Evolutionary conservation across 1,139 yeast species (phyloP).

Genomic region (Geotrichum klebahnii): DNA sequence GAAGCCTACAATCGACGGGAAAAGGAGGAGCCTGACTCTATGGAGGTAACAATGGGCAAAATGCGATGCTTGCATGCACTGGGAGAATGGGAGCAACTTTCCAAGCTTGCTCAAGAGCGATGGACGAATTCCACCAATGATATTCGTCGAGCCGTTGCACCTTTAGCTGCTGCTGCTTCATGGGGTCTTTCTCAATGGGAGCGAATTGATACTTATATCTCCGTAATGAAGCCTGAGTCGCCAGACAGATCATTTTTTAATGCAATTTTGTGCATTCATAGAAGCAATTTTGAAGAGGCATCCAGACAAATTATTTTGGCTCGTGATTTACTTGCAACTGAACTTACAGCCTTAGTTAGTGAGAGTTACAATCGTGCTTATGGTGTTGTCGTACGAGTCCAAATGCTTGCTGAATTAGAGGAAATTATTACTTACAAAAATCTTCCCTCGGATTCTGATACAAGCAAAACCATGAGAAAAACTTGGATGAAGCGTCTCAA

Average conservation of each 20-base stretch:
- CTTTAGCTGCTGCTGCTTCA: conserved; percentile 96
- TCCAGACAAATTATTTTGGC: conserved; percentile 74
- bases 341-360: conserved; percentile 87
- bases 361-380: conserved; percentile 97
- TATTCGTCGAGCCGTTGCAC: conserved; percentile 82
- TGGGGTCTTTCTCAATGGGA: conserved; percentile 99
- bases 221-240: conserved; percentile 84
- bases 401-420: conserved; percentile 93
- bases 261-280: conserved; percentile 80
- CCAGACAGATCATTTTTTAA: conserved; percentile 94
- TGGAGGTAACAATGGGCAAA: conserved; percentile 90
- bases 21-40: conserved; percentile 45
- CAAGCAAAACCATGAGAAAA: conserved; percentile 69
- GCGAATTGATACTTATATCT: conserved; percentile 84
- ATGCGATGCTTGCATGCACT: conserved; percentile 96
- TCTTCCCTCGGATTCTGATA: conserved; percentile 70
- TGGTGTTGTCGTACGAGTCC: conserved; percentile 93
- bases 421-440: conserved; percentile 88
- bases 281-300: conserved; percentile 83
- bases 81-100: conserved; percentile 95
- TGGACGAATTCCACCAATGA: conserved; percentile 77
- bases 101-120: conserved; percentile 78
- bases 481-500: conserved; percentile 91
- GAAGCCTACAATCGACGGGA: conserved; percentile 71
- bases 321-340: conserved; percentile 84